Evolutionary conservation across 345 rosid species (phyloP), one percentile per base, ranked within the genome.

Genomic region (Boechera divaricarpa): DNA sequence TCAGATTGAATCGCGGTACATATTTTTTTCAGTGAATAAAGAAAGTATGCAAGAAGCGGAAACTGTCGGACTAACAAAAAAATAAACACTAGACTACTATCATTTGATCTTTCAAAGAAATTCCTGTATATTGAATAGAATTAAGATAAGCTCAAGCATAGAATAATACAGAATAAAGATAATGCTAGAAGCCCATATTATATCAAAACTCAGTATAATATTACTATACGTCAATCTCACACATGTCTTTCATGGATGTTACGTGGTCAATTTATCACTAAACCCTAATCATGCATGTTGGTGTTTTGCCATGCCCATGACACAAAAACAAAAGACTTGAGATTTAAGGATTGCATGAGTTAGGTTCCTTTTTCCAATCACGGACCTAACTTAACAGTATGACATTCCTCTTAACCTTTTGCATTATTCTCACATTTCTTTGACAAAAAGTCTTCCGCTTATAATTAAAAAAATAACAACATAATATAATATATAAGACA

Each of bases 301-400:
- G 29, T 55, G 45, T 64, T 71, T 58, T 64, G 72, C 38, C 66
- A 77, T 71, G 65, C 26, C 75, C 12, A 4, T 58, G 66, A 52
- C 55, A 26, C 10, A 77, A 70, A 63, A 12, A 56, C 41, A 56
- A 35, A 70, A 77, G 72, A 65, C 81, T 77, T 71, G 77, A 57
- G 72, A 65, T 38, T 38, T 28, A 77, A 71, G 81, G 15, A 56
- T 64, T 77, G 81, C 81, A 77, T 77, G 81, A 70, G 80, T 77
- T 78, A 78, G 81, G 81, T 78, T 78, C 26, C 47, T 18, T 39
- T 63, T 31, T 47, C 10, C 31, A 78, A 78, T 78, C 81, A 78
- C 54, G 32, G 15, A 78, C 68, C 81, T 78, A 77, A 78, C 73
- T 57, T 78, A 78, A 78, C 77, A 72, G 68, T 66, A 65, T 72